Base-by-base conservation (phyloP, 345 rosid genomes). In the Arabidopsis arenosa region DNA sequence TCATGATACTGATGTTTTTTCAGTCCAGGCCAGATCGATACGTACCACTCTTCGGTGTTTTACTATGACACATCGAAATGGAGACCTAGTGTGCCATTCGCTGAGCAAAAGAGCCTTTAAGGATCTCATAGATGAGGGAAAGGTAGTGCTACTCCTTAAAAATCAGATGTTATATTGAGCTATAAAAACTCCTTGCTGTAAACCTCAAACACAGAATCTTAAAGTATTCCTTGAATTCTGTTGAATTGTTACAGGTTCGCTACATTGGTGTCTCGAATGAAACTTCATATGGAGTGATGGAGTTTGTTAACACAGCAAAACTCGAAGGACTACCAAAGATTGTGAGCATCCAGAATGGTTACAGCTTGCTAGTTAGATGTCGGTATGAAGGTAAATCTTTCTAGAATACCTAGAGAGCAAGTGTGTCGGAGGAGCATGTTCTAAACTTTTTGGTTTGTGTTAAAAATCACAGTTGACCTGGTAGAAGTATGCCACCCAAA, bases 201-300 rank as follows among this genome's bases (percentile, higher is more conserved):
- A 37, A 35, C 51, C 26, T 13, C 68, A 9, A 49, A 58, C 17
- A 66, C 63, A 14, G 56, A 52, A 33, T 53, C 39, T 18, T 68
- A 4, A 68, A 61, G 5, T 15, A 39, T 21, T 13, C 5, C 21
- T 52, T 1, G 9, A 62, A n/a, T 28, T 35, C 4, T 76, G 70
- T n/a, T n/a, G n/a, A n/a, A n/a, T n/a, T n/a, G n/a, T 53, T 74
- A 64, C 77, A 93, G 98, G 83, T 93, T 47, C 92, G 97, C 51
- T 88, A 90, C 43, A 84, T 93, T 4, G 98, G 97, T 69, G 90
- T 93, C 79, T 91, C 98, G 28, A 91, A 90, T 64, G 97, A 93
- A 86, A 86, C 94, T 54, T 87, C 98, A 28, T 93, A 81, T 73
- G 98, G 98, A 71, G 93, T 93, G 30, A 93, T 91, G 98, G 97